Evolutionary conservation across 768 basidiomycete genomes (phyloP), one percentile per base, ranked within the genome.

Genomic region (Pholiota conissans): DNA sequence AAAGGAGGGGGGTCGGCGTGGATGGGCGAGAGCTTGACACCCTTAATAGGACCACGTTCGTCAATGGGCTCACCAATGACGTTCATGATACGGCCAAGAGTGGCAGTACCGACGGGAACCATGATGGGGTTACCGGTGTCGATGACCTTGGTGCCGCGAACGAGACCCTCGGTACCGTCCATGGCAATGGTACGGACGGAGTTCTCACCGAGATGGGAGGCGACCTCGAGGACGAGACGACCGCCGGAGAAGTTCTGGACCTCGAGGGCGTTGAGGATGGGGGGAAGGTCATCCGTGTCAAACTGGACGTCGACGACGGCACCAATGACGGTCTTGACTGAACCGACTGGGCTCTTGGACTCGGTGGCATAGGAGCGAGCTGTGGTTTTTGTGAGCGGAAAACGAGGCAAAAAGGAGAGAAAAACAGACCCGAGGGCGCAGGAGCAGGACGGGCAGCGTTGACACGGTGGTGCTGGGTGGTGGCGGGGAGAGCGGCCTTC

Each of bases 111-210:
- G 70, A 99, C 97, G 65, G 97, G 97, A 62, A 99, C 93, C 77
- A 84, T 83, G 77, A 99, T 99, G 75, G 97, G 97, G 50, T 89
- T 81, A 73, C 97, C 97, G 35, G 96, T 97, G 78, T 98, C 97
- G 69, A 97, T 71, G 70, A 98, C 97, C 80, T 88, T 94, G 75
- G 95, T 91, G 49, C 97, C 97, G 78, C 97, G 95, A 64, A 99
- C 95, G 70, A 99, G 92, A 91, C 97, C 97, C 78, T 97, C 97
- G 52, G 97, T 99, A 89, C 96, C 95, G 72, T 98, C 97, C 97
- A 99, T 99, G 69, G 97, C 97, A 85, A 99, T 99, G 76, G 93
- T 96, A 69, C 97, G 93, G 74, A 97, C 95, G 24, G 95, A 91
- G 85, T 98, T 98, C 82, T 98, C 97, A 74, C 97, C 97, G 56